phyloP scores from a whole-genome alignment of 2,329 filamentous ascomycete genomes.

The Cytospora piceae region DNA sequence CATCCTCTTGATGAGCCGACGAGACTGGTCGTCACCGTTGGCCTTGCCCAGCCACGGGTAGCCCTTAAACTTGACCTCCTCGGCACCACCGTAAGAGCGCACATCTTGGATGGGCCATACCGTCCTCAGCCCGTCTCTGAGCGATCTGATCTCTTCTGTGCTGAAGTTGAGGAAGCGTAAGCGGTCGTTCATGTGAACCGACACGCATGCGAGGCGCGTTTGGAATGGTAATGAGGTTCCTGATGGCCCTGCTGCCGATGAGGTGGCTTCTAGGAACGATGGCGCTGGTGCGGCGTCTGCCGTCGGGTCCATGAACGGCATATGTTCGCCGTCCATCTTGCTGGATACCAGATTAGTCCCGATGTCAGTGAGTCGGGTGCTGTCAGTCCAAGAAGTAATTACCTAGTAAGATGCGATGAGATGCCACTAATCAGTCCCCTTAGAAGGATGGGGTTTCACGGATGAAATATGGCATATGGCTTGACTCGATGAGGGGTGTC shows the following conservation, averaged over 20 bases:
- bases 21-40: constrained; percentile 37
- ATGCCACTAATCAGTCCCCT: neutral
- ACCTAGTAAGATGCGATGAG: neutral
- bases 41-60: constrained; percentile 40
- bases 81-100: constrained; percentile 38
- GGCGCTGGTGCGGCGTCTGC: neutral
- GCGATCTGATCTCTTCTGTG: constrained; percentile 34
- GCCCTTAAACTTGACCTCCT: constrained; percentile 44
- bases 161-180: constrained; percentile 44
- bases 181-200: constrained; percentile 38
- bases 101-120: constrained; percentile 40
- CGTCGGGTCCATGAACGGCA: neutral
- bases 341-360: too few species aligned
- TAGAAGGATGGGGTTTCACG: neutral
- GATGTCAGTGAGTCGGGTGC: neutral
- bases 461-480: neutral
- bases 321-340: constrained; percentile 9
- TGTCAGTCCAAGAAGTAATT: neutral
- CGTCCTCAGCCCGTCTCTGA: constrained; percentile 35
- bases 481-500: neutral
- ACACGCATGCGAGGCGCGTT: constrained; percentile 38
- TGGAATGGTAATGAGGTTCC: constrained; percentile 23
- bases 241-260: neutral
- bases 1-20: constrained; percentile 39
- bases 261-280: constrained; percentile 11